Evolutionary conservation across 2,329 filamentous ascomycete species (phyloP), one percentile per base, ranked within the genome.

Genomic region (Ramularia endophylla): DNA sequence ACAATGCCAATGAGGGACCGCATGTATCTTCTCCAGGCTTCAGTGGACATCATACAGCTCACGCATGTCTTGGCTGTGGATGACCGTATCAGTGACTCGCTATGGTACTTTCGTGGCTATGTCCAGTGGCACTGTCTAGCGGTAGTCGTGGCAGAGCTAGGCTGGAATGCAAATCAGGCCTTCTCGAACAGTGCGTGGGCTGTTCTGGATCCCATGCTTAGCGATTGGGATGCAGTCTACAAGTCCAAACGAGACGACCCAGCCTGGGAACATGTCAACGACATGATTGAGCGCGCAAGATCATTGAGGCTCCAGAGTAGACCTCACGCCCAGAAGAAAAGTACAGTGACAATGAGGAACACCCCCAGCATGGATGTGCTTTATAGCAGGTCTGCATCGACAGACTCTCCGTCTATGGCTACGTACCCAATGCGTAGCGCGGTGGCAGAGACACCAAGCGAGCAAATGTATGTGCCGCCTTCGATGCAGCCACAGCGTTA

Each of bases 71-170:
- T 57, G 1, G 44, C 49, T 4, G 12, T n/a, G 16, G 51, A 55
- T 27, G 40, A 46, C 2, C 37, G 49, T 4, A 42, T 52, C 5
- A 25, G 37, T 13, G 35, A 48, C 12, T 57, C 47, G 45, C 25
- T 38, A 3, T 59, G 56, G 56, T 59, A 52, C 46, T 53, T 55
- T 17, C 41, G 52, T 27, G 48, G 52, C 20, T 55, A 52, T 19
- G 46, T 56, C 8, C 56, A 57, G 20, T 59, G 56, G 56, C 54
- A 59, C 38, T 47, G 52, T 5, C 42, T 59, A 2, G 55, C 53
- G 2, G 53, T 57, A 7, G 50, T 59, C 1, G 47, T 59, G 34
- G 52, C 56, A 8, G 56, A 55, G 28, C 45, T 59, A 2, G 46
- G 53, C 17, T 50, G 44, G 38, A 57, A 42, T 35, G 48, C 27